Conservation (phyloP, 148 eudicot species). For the Rhododendron mucronatum region DNA sequence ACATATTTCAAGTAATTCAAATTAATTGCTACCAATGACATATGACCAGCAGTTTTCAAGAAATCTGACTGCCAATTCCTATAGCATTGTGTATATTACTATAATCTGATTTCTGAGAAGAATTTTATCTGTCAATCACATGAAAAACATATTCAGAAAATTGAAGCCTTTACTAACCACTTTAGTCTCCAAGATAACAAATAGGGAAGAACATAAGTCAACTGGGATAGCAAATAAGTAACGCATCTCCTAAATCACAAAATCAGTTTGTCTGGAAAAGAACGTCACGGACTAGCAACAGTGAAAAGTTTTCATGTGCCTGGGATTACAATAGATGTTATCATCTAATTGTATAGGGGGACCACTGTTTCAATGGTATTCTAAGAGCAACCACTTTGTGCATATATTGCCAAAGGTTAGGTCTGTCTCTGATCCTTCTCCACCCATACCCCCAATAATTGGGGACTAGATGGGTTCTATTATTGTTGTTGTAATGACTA, state of each 20-base stretch:
- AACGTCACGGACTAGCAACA: background rate
- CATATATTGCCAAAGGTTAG: too few species aligned
- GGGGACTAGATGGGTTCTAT: too few species aligned
- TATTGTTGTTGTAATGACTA: too few species aligned
- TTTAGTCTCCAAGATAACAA: background rate
- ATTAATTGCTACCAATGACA: background rate
- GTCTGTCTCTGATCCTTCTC: too few species aligned
- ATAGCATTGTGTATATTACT: background rate
- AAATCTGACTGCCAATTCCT: background rate
- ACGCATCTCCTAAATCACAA: background rate
- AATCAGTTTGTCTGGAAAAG: background rate
- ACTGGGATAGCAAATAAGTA: background rate
- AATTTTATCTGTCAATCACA: background rate
- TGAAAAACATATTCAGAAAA: background rate
- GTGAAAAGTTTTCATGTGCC: background rate
- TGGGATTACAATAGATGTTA: background rate
- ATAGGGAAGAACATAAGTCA: background rate
- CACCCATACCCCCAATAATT: too few species aligned
- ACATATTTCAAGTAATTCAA: background rate
- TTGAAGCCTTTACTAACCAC: background rate
- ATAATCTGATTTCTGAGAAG: background rate
- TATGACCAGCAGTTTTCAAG: background rate
- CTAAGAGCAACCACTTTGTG: too few species aligned
- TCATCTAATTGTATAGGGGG: background rate
- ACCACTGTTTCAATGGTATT: too few species aligned